phyloP scores from a whole-genome alignment of 78 protist species.

The Cavenderia fasciculata region DNA sequence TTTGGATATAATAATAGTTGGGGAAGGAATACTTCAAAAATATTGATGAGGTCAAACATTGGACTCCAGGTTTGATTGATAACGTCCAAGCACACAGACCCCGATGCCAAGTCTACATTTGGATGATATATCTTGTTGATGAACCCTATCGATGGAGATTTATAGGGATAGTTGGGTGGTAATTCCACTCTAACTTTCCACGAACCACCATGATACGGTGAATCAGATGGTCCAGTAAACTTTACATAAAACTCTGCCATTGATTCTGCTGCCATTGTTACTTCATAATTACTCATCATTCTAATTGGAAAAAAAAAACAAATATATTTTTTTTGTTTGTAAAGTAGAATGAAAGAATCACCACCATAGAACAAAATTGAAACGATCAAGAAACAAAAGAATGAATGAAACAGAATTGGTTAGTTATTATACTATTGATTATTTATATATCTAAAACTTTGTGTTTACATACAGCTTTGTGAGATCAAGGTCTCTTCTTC shows the following conservation, averaged over 20 bases:
- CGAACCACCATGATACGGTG: conserved; percentile 79
- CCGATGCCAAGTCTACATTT: conserved; percentile 97
- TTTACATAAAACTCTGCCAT: conserved; percentile 71
- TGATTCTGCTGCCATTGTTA: conserved; percentile 69
- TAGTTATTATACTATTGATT: too few species aligned
- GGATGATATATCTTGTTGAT: conserved; percentile 96
- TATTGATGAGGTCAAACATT: conserved; percentile 92
- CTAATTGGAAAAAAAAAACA: background rate
- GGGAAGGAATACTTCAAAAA: conserved; percentile 96
- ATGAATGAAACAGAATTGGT: too few species aligned
- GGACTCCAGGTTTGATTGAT: conserved; percentile 99
- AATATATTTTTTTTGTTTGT: background rate
- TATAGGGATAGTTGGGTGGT: conserved; percentile 96
- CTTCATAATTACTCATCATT: conserved; percentile 82
- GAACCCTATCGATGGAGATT: conserved; percentile 97
- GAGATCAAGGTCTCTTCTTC: conserved; percentile 83
- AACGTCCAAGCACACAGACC: conserved; percentile 98
- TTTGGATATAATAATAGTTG: conserved; percentile 98
- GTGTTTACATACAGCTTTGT: conserved; percentile 61
- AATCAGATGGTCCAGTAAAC: conserved; percentile 72
- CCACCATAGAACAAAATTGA: too few species aligned
- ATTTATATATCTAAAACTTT: background rate
- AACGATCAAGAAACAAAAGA: too few species aligned
- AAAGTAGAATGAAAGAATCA: too few species aligned
- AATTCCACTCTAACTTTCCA: conserved; percentile 96